These are phyloP conservation scores for Hortiboletus campestris DNA, from an alignment of 768 basidiomycete genomes.

Conservation along the genomic window DNA sequence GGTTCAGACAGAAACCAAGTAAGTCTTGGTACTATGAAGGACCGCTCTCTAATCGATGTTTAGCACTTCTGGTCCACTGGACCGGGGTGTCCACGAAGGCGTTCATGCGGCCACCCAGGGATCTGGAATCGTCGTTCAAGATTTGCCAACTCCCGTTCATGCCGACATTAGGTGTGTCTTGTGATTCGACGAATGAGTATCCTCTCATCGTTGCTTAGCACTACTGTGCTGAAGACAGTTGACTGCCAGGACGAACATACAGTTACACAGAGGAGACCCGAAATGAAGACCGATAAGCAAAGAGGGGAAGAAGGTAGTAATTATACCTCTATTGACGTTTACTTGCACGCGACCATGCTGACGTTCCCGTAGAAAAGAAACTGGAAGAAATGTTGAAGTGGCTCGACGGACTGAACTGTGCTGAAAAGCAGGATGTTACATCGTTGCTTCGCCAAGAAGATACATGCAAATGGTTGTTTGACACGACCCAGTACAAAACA, in stretches of 20 bases:
- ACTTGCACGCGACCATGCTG: background rate
- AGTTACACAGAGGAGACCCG: background rate
- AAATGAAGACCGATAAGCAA: background rate
- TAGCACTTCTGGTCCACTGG: background rate
- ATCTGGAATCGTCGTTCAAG: background rate
- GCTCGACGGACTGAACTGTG: constrained; percentile 1
- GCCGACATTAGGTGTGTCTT: background rate
- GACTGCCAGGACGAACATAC: background rate
- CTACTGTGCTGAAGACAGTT: too few relatives aligned
- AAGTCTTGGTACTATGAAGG: background rate
- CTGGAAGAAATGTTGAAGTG: background rate
- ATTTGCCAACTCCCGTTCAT: too few relatives aligned
- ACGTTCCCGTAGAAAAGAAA: background rate
- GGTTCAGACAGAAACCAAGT: background rate
- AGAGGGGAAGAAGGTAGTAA: background rate
- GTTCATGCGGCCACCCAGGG: background rate
- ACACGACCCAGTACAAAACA: background rate
- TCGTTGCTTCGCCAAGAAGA: background rate
- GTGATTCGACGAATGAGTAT: background rate
- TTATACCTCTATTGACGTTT: background rate
- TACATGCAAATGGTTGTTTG: constrained; percentile 4
- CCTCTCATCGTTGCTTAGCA: background rate
- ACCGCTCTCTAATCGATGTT: background rate
- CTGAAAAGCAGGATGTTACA: constrained; percentile 4
- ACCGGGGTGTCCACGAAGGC: too few relatives aligned